phyloP scores from a whole-genome alignment of 1,139 yeast genomes.

The Hanseniaspora uvarum region DNA sequence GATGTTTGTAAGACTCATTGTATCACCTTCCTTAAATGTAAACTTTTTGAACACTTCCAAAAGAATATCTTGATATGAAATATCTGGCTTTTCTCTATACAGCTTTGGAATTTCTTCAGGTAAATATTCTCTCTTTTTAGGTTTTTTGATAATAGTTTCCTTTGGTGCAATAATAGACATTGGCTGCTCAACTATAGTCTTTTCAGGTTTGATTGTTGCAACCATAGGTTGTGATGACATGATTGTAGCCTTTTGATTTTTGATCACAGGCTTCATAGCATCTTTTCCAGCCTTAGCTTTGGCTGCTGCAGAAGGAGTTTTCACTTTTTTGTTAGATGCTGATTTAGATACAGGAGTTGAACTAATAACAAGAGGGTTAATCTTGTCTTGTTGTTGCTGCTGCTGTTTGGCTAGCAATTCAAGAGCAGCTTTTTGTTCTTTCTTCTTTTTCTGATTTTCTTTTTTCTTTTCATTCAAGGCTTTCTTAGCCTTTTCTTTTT shows the following conservation, averaged over 20 bases:
- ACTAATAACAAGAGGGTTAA: background rate
- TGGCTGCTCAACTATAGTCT: constrained; percentile 2
- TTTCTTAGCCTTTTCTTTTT: constrained; percentile 19
- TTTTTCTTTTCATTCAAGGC: constrained; percentile 23
- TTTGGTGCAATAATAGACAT: constrained; percentile 25
- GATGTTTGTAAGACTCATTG: constrained; percentile 69
- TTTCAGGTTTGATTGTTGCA: background rate
- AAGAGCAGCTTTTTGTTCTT: constrained; percentile 17
- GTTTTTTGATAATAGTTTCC: constrained; percentile 40
- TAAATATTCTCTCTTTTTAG: constrained; percentile 53
- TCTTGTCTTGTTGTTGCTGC: constrained; percentile 19
- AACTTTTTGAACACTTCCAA: constrained; percentile 64
- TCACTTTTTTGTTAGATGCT: background rate
- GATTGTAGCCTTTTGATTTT: background rate
- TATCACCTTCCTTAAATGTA: constrained; percentile 48
- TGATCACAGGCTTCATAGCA: background rate
- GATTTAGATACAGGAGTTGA: background rate
- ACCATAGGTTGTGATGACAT: background rate
- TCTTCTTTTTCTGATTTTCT: constrained; percentile 15
- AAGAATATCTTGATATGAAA: constrained; percentile 69
- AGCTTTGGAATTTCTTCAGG: constrained; percentile 79
- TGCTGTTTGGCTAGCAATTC: constrained; percentile 13
- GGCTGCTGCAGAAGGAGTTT: background rate
- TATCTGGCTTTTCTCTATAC: constrained; percentile 70
- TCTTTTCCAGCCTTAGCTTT: background rate